phyloP scores from a whole-genome alignment of 306 rosid genomes.

The Vigna mungo region DNA sequence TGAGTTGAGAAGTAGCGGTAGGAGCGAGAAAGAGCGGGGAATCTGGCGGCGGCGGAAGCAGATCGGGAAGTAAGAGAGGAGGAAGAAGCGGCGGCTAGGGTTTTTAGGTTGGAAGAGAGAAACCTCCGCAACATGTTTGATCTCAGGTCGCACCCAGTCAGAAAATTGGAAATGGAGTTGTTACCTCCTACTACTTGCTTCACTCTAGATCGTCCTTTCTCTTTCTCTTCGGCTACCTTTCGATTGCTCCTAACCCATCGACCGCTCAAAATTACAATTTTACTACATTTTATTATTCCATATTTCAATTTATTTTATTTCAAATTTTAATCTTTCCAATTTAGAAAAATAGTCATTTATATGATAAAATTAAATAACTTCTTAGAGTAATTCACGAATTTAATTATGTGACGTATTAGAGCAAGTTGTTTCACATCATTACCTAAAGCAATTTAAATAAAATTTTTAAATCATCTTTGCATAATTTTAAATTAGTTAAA shows the following conservation, averaged over 20 bases:
- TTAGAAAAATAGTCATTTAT: too few species aligned
- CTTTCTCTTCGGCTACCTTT: background rate
- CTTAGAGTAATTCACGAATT: too few species aligned
- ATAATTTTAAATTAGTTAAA: too few species aligned
- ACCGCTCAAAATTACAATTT: background rate
- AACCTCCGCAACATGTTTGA: slow-evolving; percentile 77
- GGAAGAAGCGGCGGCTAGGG: slow-evolving; percentile 51
- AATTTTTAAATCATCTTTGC: too few species aligned
- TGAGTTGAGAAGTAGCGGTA: slow-evolving; percentile 57
- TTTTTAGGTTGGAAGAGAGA: slow-evolving; percentile 66
- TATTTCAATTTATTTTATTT: too few species aligned
- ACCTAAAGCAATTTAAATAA: too few species aligned
- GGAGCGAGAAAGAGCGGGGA: slow-evolving; percentile 38
- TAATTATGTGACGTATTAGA: too few species aligned
- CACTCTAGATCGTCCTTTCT: background rate
- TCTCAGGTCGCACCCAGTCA: slow-evolving; percentile 52
- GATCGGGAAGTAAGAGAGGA: slow-evolving; percentile 57
- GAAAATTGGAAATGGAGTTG: background rate
- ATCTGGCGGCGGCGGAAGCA: slow-evolving; percentile 50
- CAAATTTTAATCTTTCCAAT: too few species aligned
- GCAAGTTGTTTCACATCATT: too few species aligned
- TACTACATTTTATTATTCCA: too few species aligned
- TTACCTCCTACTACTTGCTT: background rate
- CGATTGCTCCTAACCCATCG: background rate
- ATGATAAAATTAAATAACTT: too few species aligned